Percentiles rank a stretch among this genome's conserved stretches.
These are phyloP conservation scores for Silene noctiflora DNA, from an alignment of 179 eudicot species.

Conservation along the genomic window DNA sequence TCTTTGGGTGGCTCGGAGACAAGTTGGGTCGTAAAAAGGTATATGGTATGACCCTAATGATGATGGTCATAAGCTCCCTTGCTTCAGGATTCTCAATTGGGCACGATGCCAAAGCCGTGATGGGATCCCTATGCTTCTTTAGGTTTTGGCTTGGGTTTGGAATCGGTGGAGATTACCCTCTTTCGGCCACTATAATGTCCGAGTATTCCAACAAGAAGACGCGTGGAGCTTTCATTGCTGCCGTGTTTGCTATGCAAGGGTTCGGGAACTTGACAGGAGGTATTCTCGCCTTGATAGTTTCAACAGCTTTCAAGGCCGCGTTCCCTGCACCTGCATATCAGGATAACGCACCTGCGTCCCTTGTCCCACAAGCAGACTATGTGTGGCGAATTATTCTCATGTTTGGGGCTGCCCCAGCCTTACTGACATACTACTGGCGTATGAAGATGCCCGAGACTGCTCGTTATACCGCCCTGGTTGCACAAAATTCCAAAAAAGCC, in stretches of 20 bases:
- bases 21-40: conserved; percentile 46
- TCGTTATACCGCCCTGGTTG: conserved; percentile 47
- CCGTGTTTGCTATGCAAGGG: conserved; percentile 64
- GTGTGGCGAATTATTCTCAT: conserved; percentile 46
- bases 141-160: conserved; percentile 61
- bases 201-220: conserved; percentile 55
- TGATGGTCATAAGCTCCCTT: conserved; percentile 35
- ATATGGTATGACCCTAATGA: conserved; percentile 44
- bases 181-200: conserved; percentile 63
- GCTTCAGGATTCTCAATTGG: conserved; percentile 52
- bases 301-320: conserved; percentile 24
- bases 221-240: conserved; percentile 52
- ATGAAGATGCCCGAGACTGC: conserved; percentile 65
- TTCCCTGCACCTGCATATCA: conserved; percentile 35
- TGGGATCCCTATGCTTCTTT: conserved; percentile 44
- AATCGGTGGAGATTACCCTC: conserved; percentile 56
- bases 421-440: conserved; percentile 45
- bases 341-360: conserved; percentile 20
- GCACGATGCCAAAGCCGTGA: conserved; percentile 24
- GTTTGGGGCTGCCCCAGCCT: conserved; percentile 49
- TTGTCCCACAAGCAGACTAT: conserved; percentile 37
- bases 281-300: conserved; percentile 27
- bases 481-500: conserved; percentile 41
- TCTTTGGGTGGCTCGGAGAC: conserved; percentile 51
- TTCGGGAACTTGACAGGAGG: conserved; percentile 38